Conservation (phyloP, 1,139 yeast genomes). For the Hansenula anomala region DNA sequence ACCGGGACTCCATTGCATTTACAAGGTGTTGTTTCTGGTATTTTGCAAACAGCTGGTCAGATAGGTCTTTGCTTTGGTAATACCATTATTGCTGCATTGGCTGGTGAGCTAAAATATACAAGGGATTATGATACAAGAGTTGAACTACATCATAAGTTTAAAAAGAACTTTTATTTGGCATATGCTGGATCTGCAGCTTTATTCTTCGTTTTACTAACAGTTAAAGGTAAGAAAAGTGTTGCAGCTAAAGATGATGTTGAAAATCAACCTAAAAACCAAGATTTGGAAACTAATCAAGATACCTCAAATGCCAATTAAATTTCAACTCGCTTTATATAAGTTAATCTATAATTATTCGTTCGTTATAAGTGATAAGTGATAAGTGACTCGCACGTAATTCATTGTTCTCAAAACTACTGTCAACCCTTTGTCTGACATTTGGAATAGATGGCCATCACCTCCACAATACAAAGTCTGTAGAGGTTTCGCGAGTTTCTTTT, state of each 20-base stretch:
- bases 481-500: too few relatives aligned
- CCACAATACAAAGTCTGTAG: too few relatives aligned
- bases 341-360: too few relatives aligned
- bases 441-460: too few relatives aligned
- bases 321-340: too few relatives aligned
- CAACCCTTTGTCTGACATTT: too few relatives aligned
- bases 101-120: constrained; percentile 2
- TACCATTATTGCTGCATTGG: constrained; percentile 5
- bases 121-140: background rate
- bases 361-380: too few relatives aligned
- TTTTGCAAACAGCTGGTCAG: constrained; percentile 8
- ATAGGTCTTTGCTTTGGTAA: constrained; percentile 9
- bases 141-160: constrained; percentile 2
- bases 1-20: constrained; percentile 9
- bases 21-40: constrained; percentile 10
- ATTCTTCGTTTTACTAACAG: constrained; percentile 1
- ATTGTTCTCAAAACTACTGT: too few relatives aligned
- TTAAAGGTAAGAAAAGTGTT: constrained; percentile 4
- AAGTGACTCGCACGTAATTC: too few relatives aligned
- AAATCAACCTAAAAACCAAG: too few relatives aligned
- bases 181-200: constrained; percentile 3
- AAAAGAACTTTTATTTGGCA: constrained; percentile 4
- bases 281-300: too few relatives aligned
- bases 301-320: too few relatives aligned
- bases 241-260: background rate